Evolutionary conservation across 176 grass and related monocot species (phyloP).

Genomic region (Musa acuminata): DNA sequence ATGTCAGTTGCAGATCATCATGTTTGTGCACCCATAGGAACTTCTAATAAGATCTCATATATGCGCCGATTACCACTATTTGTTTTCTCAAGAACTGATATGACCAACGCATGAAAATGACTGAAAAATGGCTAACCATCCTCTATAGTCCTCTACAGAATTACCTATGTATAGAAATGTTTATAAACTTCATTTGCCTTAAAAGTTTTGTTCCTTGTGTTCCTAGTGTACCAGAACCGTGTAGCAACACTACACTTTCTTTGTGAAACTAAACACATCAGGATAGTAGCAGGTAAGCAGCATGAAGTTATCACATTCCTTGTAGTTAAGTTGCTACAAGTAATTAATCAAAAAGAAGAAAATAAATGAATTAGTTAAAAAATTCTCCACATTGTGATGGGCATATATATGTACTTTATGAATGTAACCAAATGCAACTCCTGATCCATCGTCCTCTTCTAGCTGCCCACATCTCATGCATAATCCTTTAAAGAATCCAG

Average conservation of each 20-base stretch:
- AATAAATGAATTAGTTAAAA: background rate
- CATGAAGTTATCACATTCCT: background rate
- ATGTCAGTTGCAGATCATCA: too few species aligned
- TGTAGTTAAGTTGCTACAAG: background rate
- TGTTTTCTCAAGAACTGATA: background rate
- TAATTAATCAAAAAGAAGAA: background rate
- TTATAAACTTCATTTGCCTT: too few species aligned
- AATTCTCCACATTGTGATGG: slow-evolving; percentile 1
- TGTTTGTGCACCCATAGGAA: background rate
- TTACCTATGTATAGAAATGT: too few species aligned
- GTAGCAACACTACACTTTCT: too few species aligned
- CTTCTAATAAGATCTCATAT: background rate
- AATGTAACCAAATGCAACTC: slow-evolving; percentile 78
- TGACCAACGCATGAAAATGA: background rate
- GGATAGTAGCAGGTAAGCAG: background rate
- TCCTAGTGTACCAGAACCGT: too few species aligned
- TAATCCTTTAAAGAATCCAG: slow-evolving; percentile 53
- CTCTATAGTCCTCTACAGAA: too few species aligned
- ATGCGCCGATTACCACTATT: background rate
- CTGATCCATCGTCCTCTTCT: slow-evolving; percentile 58
- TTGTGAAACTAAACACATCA: too few species aligned
- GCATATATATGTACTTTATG: slow-evolving; percentile 42
- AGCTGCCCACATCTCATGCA: slow-evolving; percentile 42
- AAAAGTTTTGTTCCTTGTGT: too few species aligned
- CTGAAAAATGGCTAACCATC: background rate